These are phyloP conservation scores for Microbotryum silenes-acaulis DNA, from an alignment of 1,284 basidiomycete genomes.

Conservation along the genomic window DNA sequence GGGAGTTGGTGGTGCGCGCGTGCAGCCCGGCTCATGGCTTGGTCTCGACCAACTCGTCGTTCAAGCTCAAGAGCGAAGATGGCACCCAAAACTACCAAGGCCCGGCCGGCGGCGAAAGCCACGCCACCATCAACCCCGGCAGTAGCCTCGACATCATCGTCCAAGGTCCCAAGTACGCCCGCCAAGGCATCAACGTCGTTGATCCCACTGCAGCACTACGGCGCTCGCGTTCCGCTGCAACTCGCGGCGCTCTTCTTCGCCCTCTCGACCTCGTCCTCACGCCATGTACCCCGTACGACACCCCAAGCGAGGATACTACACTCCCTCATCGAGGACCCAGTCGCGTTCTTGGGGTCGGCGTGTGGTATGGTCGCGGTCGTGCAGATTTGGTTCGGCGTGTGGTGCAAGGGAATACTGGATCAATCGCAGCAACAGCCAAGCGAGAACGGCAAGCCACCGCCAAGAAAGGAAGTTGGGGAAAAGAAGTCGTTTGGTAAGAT, in stretches of 20 bases:
- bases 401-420: conserved; percentile 12
- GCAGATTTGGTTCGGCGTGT: conserved; percentile 31
- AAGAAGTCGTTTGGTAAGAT: conserved; percentile 3
- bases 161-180: no score
- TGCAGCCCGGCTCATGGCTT: no score
- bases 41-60: no score
- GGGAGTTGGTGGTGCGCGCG: no score
- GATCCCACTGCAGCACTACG: conserved; percentile 21
- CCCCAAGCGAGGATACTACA: no score
- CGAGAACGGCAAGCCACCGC: not conserved
- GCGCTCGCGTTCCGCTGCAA: conserved; percentile 21
- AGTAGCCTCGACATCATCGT: no score
- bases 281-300: no score
- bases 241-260: conserved; percentile 17
- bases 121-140: no score
- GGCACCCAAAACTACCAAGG: no score
- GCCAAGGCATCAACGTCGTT: no score
- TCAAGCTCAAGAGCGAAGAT: no score
- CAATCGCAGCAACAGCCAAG: not conserved
- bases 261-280: not conserved
- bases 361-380: conserved; percentile 20
- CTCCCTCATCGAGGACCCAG: conserved; percentile 19
- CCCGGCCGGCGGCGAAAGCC: no score
- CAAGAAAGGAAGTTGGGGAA: conserved; percentile 2
- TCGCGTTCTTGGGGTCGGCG: conserved; percentile 13